Evolutionary conservation across 2,329 filamentous ascomycete genomes (phyloP).

Genomic region (Rhytidhysteron rufulum): DNA sequence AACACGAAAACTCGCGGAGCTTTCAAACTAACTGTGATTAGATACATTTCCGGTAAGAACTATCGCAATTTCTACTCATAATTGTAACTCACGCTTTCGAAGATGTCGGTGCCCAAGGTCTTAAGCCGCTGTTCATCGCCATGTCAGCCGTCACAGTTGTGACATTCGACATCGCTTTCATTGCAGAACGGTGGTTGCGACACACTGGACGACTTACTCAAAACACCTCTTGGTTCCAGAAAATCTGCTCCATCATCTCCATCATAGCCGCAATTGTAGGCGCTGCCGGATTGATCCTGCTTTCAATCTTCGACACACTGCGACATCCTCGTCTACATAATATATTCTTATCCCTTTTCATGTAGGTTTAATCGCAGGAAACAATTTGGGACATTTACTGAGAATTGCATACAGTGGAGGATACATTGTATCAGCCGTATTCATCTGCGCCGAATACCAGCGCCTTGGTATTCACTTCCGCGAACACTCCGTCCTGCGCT

Average conservation of each 20-base stretch:
- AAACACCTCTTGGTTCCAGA: slow-evolving; percentile 64
- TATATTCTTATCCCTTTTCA: slow-evolving; percentile 76
- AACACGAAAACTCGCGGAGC: neutral
- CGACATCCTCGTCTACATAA: slow-evolving; percentile 65
- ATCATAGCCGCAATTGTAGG: slow-evolving; percentile 71
- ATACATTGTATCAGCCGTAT: slow-evolving; percentile 80
- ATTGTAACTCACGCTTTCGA: slow-evolving; percentile 9
- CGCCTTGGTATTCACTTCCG: slow-evolving; percentile 77
- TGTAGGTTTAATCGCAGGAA: slow-evolving; percentile 38
- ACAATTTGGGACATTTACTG: neutral
- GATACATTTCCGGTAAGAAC: slow-evolving; percentile 21
- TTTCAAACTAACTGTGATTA: slow-evolving; percentile 4
- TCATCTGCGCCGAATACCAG: slow-evolving; percentile 87
- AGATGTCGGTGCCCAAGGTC: slow-evolving; percentile 56
- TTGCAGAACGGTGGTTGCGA: slow-evolving; percentile 78
- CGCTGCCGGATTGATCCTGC: slow-evolving; percentile 72
- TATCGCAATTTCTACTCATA: neutral
- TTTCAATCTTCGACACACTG: slow-evolving; percentile 83
- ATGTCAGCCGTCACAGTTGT: slow-evolving; percentile 69
- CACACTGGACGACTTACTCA: slow-evolving; percentile 74
- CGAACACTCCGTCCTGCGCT: slow-evolving; percentile 66
- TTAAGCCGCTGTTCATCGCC: slow-evolving; percentile 76
- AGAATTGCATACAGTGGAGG: slow-evolving; percentile 49
- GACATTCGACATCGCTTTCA: slow-evolving; percentile 75
- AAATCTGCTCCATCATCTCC: slow-evolving; percentile 57